phyloP scores from a whole-genome alignment of 495 filamentous ascomycete genomes.

The Schizothecium vesticola region DNA sequence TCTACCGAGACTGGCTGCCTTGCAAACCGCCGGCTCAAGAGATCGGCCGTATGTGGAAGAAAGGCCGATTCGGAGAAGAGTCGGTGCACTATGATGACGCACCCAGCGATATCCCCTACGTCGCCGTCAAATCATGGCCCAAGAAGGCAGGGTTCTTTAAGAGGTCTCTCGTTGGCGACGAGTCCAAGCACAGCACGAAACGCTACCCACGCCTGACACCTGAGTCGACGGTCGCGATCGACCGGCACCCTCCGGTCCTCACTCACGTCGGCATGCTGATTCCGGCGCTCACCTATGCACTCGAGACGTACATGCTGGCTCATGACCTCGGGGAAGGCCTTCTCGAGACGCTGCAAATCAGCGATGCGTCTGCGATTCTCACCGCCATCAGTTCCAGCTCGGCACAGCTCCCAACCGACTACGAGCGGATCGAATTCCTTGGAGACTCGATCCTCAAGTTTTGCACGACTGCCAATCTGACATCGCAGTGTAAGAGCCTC shows the following conservation, averaged over 20 bases:
- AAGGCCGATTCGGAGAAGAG: background rate
- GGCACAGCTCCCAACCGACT: conserved; percentile 58
- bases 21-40: conserved; percentile 32
- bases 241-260: conserved; percentile 54
- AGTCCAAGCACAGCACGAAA: conserved; percentile 18
- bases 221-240: conserved; percentile 31
- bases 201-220: conserved; percentile 33
- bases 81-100: conserved; percentile 21
- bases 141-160: conserved; percentile 58
- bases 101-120: conserved; percentile 39
- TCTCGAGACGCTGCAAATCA: conserved; percentile 51
- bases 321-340: conserved; percentile 56
- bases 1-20: conserved; percentile 30
- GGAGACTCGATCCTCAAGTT: conserved; percentile 86
- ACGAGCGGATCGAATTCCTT: conserved; percentile 84
- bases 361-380: conserved; percentile 53
- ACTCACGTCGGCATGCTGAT: conserved; percentile 65
- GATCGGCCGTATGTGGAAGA: conserved; percentile 14
- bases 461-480: conserved; percentile 59
- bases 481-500: conserved; percentile 45
- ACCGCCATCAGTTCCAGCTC: conserved; percentile 67
- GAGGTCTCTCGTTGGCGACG: conserved; percentile 1
- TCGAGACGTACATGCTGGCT: conserved; percentile 62
- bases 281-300: conserved; percentile 65
- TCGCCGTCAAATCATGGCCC: conserved; percentile 48